These are phyloP conservation scores for Lagenaria siceraria DNA, from an alignment of 306 rosid species.

Conservation along the genomic window DNA sequence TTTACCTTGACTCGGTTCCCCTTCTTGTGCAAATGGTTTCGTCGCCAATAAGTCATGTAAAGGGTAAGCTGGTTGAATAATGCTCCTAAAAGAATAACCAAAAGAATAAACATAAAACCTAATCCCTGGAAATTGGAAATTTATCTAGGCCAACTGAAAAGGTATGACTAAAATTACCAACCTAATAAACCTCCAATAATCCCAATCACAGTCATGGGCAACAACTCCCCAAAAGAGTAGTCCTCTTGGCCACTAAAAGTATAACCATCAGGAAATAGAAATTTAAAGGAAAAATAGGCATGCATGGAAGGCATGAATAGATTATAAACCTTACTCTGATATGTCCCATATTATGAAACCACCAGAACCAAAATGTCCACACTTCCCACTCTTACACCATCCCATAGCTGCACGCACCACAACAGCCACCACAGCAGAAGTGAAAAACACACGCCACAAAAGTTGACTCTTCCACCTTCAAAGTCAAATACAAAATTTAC, in stretches of 20 bases:
- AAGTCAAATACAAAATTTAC: background rate
- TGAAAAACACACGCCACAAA: constrained; percentile 96
- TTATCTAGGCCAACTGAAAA: background rate
- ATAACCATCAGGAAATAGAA: constrained; percentile 28
- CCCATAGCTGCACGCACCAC: constrained; percentile 94
- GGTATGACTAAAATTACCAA: constrained; percentile 12
- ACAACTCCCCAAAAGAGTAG: constrained; percentile 79
- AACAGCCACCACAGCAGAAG: constrained; percentile 93
- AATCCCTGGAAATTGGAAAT: background rate
- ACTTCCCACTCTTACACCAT: constrained; percentile 88
- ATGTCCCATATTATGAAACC: constrained; percentile 97
- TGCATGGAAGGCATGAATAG: constrained; percentile 2
- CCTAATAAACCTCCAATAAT: constrained; percentile 92
- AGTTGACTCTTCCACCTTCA: constrained; percentile 64
- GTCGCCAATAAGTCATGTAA: constrained; percentile 73
- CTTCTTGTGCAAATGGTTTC: constrained; percentile 78
- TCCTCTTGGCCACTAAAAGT: constrained; percentile 91
- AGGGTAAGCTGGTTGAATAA: constrained; percentile 88
- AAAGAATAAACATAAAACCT: constrained; percentile 7
- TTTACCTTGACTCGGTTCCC: constrained; percentile 81
- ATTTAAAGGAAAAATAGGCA: constrained; percentile 4
- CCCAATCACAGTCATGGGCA: constrained; percentile 95
- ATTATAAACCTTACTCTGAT: constrained; percentile 69
- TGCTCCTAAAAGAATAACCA: constrained; percentile 48
- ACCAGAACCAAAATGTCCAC: constrained; percentile 97